phyloP scores from a whole-genome alignment of 495 filamentous ascomycete genomes.

The Jackrogersella minutella region DNA sequence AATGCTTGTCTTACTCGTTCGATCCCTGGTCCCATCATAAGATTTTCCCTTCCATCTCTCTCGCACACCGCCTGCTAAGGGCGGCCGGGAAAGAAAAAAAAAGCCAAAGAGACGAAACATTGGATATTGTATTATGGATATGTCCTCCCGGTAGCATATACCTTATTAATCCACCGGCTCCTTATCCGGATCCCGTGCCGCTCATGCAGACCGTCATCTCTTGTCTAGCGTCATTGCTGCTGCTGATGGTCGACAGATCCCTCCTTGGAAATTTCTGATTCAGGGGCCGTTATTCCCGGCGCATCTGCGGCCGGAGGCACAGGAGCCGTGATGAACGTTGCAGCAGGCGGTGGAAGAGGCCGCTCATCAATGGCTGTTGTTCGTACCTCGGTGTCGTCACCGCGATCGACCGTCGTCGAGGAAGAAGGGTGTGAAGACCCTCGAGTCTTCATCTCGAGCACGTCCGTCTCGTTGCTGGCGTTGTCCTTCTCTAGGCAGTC shows the following conservation, averaged over 20 bases:
- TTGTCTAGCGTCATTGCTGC: conserved; percentile 31
- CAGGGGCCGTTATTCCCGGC: conserved; percentile 33
- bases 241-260: conserved; percentile 24
- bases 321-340: conserved; percentile 36
- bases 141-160: conserved; percentile 15
- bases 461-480: conserved; percentile 38
- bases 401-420: conserved; percentile 22
- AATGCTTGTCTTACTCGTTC: conserved; percentile 40
- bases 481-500: conserved; percentile 42
- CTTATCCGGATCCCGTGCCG: conserved; percentile 42
- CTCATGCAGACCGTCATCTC: conserved; percentile 38
- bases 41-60: conserved; percentile 15
- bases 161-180: conserved; percentile 37
- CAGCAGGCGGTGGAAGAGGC: conserved; percentile 35
- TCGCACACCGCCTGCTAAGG: conserved; percentile 32
- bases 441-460: conserved; percentile 43
- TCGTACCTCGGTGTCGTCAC: conserved; percentile 29
- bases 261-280: conserved; percentile 28
- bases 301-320: conserved; percentile 41
- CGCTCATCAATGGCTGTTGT: conserved; percentile 22
- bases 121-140: conserved; percentile 16
- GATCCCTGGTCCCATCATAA: conserved; percentile 28
- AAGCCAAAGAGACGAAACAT: conserved; percentile 6
- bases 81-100: conserved; percentile 22
- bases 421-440: conserved; percentile 18